Conservation (phyloP, 2,329 filamentous ascomycete species). For the Blastomyces silverae region DNA sequence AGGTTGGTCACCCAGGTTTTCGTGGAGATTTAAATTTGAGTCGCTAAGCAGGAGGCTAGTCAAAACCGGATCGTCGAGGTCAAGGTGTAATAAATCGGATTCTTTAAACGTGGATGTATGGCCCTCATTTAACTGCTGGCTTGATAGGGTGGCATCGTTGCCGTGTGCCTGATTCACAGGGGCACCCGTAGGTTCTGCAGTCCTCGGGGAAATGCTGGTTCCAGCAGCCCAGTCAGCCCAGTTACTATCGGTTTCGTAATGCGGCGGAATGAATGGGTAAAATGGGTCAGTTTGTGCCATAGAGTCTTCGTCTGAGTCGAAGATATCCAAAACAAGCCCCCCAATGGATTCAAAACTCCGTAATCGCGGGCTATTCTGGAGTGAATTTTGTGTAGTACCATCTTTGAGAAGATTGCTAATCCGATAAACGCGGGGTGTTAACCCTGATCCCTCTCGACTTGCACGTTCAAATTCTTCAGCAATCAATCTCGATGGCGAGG, state of each 20-base stretch:
- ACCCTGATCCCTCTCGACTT: conserved; percentile 24
- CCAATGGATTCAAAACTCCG: conserved; percentile 30
- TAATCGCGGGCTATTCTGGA: conserved; percentile 26
- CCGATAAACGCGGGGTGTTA: conserved; percentile 24
- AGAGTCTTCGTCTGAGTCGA: conserved; percentile 29
- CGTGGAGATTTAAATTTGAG: conserved; percentile 11
- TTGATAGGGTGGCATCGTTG: neutral
- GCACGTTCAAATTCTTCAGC: conserved; percentile 33
- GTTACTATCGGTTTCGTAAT: conserved; percentile 24
- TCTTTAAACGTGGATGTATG: conserved; percentile 2
- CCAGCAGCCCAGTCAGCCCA: conserved; percentile 37
- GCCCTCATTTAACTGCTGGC: neutral
- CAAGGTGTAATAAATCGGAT: conserved; percentile 1
- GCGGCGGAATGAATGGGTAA: conserved; percentile 27
- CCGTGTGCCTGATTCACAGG: neutral
- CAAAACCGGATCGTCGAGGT: conserved; percentile 21
- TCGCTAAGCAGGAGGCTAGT: conserved; percentile 30
- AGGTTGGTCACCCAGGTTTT: conserved; percentile 14
- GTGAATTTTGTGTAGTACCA: conserved; percentile 20
- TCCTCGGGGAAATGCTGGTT: conserved; percentile 32
- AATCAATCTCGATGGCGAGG: conserved; percentile 30
- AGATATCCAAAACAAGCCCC: conserved; percentile 36
- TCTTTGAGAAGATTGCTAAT: conserved; percentile 26
- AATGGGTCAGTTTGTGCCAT: conserved; percentile 26
- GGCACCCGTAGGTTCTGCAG: neutral